Conservation (phyloP, 2,329 filamentous ascomycete genomes). For the Didymellaceae sp. region DNA sequence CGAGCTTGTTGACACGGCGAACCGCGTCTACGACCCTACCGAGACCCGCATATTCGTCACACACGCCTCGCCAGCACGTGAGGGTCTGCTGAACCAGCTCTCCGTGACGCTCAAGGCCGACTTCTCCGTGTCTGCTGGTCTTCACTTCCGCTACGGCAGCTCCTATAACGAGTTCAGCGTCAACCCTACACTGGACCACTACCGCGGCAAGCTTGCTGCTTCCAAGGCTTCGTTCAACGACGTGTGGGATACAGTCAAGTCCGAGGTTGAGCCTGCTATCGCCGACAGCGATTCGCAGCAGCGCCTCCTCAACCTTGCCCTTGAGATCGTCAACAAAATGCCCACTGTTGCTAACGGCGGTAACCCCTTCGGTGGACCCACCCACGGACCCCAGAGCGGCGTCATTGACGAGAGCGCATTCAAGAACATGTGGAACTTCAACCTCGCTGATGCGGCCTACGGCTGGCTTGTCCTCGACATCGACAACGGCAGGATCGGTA, state of each 20-base stretch:
- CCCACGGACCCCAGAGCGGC: constrained; percentile 75
- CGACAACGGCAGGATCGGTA: constrained; percentile 93
- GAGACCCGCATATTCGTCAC: constrained; percentile 97
- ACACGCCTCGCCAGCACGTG: constrained; percentile 93
- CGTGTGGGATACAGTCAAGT: constrained; percentile 98
- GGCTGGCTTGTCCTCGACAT: constrained; percentile 95
- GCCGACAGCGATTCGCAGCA: constrained; percentile 93
- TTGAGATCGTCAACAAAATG: constrained; percentile 98
- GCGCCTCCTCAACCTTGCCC: constrained; percentile 85
- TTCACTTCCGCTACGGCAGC: constrained; percentile 98
- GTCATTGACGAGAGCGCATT: constrained; percentile 98
- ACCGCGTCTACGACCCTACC: constrained; percentile 96
- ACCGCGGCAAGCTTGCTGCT: constrained; percentile 95
- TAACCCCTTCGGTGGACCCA: constrained; percentile 92
- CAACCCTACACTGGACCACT: constrained; percentile 96
- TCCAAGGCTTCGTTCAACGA: constrained; percentile 99
- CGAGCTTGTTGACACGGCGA: constrained; percentile 95
- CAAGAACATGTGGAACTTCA: constrained; percentile 99
- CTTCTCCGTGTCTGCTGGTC: constrained; percentile 95
- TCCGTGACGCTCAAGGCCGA: constrained; percentile 97
- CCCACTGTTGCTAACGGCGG: constrained; percentile 91
- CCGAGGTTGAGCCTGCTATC: constrained; percentile 93
- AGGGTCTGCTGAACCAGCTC: constrained; percentile 95
- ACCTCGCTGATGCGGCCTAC: constrained; percentile 95
- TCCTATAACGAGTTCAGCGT: constrained; percentile 99